These are phyloP conservation scores for Neotropicomus parvogracilis DNA, from an alignment of 1,284 basidiomycete species.

Conservation along the genomic window DNA sequence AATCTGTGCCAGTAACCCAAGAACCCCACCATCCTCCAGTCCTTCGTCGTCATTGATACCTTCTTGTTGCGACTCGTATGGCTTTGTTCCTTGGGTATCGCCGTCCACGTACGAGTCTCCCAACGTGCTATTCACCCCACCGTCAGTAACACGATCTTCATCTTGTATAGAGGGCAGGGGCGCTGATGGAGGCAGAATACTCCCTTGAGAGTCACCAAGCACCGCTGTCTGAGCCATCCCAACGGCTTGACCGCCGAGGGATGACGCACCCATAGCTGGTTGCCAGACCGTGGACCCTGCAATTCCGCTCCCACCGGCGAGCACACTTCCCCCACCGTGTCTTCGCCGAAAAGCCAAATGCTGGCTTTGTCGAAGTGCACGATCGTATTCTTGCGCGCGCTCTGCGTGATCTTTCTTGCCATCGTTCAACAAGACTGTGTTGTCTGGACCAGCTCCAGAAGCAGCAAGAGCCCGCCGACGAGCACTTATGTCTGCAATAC, in stretches of 20 bases:
- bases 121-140: conserved; percentile 55
- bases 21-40: conserved; percentile 63
- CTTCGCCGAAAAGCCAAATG: conserved; percentile 47
- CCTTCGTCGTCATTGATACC: conserved; percentile 57
- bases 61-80: conserved; percentile 39
- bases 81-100: conserved; percentile 39
- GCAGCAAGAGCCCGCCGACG: conserved; percentile 36
- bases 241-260: conserved; percentile 23
- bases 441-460: conserved; percentile 30
- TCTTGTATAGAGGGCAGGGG: conserved; percentile 35
- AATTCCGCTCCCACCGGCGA: conserved; percentile 29
- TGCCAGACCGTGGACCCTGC: conserved; percentile 29
- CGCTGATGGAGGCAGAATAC: conserved; percentile 23
- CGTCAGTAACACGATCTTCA: conserved; percentile 50
- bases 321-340: conserved; percentile 38
- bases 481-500: conserved; percentile 69
- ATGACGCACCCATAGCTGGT: conserved; percentile 20
- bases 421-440: conserved; percentile 32
- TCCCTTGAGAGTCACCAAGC: conserved; percentile 70
- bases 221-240: conserved; percentile 64
- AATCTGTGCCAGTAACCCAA: conserved; percentile 74
- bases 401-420: conserved; percentile 43
- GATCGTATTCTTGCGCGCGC: conserved; percentile 67
- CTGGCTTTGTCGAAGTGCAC: conserved; percentile 68
- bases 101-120: conserved; percentile 72